Conservation (phyloP, 768 basidiomycete species). For the Tulasnella calospora region DNA sequence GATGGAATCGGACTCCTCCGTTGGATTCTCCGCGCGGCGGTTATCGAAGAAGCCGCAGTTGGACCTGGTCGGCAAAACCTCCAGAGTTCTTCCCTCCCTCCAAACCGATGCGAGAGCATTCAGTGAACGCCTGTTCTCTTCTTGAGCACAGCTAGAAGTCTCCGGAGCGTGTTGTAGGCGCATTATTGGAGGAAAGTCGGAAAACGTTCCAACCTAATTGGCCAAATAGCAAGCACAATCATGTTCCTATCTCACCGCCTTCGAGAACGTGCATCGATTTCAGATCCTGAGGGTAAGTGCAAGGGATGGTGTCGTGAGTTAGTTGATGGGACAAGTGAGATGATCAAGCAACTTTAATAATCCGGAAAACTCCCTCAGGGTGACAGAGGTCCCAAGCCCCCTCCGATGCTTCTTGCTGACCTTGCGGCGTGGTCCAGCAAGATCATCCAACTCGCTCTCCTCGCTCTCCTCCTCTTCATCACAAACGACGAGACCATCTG, state of each 20-base stretch:
- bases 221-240: no score
- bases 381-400: background rate
- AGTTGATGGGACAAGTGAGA: background rate
- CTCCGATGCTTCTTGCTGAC: background rate
- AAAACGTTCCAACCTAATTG: no score
- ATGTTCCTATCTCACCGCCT: background rate
- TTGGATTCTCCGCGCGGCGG: no score
- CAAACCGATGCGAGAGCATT: background rate
- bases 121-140: background rate
- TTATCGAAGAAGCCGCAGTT: no score
- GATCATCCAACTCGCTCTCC: background rate
- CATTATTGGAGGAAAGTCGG: no score
- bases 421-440: no score
- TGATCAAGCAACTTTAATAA: background rate
- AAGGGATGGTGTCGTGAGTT: background rate
- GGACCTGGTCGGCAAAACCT: no score
- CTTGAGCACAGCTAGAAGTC: background rate
- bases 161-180: no score
- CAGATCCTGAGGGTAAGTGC: background rate
- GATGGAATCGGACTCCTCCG: background rate
- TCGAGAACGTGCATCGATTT: background rate
- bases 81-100: no score
- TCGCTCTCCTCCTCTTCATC: background rate
- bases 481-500: background rate
- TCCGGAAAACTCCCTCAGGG: background rate